A percentile compares a stretch with the other conserved stretches of the same genome.
These are phyloP conservation scores for Calonectria pseudoreteaudii DNA, from an alignment of 2,329 filamentous ascomycete genomes.

Conservation along the genomic window DNA sequence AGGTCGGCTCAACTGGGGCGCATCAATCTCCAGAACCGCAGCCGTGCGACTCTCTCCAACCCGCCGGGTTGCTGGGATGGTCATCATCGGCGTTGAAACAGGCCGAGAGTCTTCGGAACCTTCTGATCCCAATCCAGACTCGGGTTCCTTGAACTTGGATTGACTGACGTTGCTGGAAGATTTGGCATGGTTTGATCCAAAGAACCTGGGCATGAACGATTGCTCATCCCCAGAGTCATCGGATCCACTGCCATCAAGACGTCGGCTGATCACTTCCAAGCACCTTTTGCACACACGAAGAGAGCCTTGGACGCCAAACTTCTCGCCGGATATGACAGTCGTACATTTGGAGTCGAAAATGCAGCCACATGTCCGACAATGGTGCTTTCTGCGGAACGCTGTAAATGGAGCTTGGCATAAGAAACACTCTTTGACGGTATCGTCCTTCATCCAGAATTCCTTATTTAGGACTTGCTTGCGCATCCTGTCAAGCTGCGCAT, in stretches of 20 bases:
- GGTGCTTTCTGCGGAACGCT: conserved; percentile 94
- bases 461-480: conserved; percentile 90
- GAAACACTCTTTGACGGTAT: conserved; percentile 98
- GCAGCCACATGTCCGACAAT: conserved; percentile 95
- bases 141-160: conserved; percentile 52
- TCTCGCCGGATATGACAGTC: conserved; percentile 85
- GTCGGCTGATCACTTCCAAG: conserved; percentile 88
- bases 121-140: conserved; percentile 55
- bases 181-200: conserved; percentile 66
- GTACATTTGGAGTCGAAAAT: conserved; percentile 99
- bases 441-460: conserved; percentile 99
- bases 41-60: conserved; percentile 85
- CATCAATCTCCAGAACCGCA: conserved; percentile 89
- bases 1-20: conserved; percentile 86
- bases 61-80: conserved; percentile 73
- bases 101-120: conserved; percentile 62
- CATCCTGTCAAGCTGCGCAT: conserved; percentile 75
- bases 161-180: conserved; percentile 46
- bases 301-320: conserved; percentile 87
- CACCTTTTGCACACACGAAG: conserved; percentile 94
- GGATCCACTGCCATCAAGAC: conserved; percentile 87
- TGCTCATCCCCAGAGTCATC: conserved; percentile 88
- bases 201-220: conserved; percentile 74
- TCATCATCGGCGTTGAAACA: conserved; percentile 77
- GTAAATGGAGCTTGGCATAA: conserved; percentile 91